phyloP scores from a whole-genome alignment of 345 rosid genomes.

The Anacardium occidentale region DNA sequence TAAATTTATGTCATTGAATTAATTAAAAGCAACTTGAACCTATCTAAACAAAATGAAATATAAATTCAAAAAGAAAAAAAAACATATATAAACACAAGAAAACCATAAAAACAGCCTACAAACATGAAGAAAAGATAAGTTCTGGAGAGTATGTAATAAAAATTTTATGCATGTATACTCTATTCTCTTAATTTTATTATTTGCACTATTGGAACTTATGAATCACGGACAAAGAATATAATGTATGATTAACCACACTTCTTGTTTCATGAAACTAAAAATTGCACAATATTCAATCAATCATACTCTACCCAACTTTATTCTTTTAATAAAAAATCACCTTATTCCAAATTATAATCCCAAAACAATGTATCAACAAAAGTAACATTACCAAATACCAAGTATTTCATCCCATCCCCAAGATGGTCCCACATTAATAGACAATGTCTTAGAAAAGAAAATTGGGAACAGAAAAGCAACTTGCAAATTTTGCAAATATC shows the following conservation, averaged over 20 bases:
- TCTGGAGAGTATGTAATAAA: not conserved
- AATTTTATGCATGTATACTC: not conserved
- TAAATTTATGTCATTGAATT: not conserved
- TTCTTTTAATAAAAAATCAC: not conserved
- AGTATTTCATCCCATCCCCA: too few relatives aligned
- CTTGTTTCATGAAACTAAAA: constrained; percentile 2
- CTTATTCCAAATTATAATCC: not conserved
- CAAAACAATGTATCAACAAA: not conserved
- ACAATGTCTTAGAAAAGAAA: too few relatives aligned
- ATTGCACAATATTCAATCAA: not conserved
- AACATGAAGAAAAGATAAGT: not conserved
- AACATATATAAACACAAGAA: constrained; percentile 7
- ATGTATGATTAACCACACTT: not conserved
- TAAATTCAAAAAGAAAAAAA: not conserved
- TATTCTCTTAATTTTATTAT: not conserved
- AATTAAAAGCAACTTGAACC: not conserved
- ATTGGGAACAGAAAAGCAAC: not conserved
- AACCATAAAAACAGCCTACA: not conserved
- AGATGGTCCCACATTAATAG: not conserved
- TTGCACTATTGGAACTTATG: not conserved
- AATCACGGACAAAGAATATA: not conserved
- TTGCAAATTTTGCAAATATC: not conserved
- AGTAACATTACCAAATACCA: not conserved
- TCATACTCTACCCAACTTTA: not conserved
- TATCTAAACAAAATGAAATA: constrained; percentile 9